These are phyloP conservation scores for Beauveria asiatica DNA, from an alignment of 2,329 filamentous ascomycete genomes.

Conservation along the genomic window DNA sequence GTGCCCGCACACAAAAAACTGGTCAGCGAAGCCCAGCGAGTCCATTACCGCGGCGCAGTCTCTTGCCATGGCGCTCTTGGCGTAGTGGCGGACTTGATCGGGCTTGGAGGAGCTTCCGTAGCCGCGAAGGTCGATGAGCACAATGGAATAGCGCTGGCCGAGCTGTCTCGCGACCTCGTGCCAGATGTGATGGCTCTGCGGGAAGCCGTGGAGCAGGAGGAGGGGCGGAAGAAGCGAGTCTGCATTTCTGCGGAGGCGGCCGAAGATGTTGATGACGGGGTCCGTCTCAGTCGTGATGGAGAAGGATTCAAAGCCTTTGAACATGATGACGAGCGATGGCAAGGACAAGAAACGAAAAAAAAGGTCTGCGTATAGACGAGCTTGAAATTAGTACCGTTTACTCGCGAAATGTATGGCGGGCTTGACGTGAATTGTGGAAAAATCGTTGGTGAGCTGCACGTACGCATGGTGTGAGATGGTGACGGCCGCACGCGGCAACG, in stretches of 20 bases:
- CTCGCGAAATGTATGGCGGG: too few species aligned
- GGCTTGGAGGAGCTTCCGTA: slow-evolving; percentile 44
- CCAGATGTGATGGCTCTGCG: slow-evolving; percentile 45
- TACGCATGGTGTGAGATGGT: too few species aligned
- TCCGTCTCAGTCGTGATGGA: slow-evolving; percentile 27
- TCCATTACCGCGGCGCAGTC: slow-evolving; percentile 40
- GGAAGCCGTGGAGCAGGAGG: slow-evolving; percentile 44
- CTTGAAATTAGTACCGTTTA: too few species aligned
- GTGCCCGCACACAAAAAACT: slow-evolving; percentile 44
- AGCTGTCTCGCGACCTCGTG: slow-evolving; percentile 35
- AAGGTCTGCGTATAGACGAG: neutral
- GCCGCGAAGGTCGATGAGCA: slow-evolving; percentile 41
- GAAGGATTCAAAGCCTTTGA: slow-evolving; percentile 30
- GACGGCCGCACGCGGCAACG: too few species aligned
- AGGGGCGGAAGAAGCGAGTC: slow-evolving; percentile 29
- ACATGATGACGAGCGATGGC: slow-evolving; percentile 21
- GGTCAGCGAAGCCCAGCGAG: slow-evolving; percentile 25
- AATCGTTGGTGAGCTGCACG: too few species aligned
- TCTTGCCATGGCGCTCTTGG: slow-evolving; percentile 40
- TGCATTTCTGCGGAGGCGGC: slow-evolving; percentile 27
- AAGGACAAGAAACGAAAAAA: too few species aligned
- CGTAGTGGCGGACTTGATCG: slow-evolving; percentile 25
- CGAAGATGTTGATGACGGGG: slow-evolving; percentile 33
- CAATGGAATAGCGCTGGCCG: slow-evolving; percentile 29
- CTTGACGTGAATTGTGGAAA: too few species aligned